Conservation (phyloP, 352 stramenopile genomes). For the Peronospora farinosa region DNA sequence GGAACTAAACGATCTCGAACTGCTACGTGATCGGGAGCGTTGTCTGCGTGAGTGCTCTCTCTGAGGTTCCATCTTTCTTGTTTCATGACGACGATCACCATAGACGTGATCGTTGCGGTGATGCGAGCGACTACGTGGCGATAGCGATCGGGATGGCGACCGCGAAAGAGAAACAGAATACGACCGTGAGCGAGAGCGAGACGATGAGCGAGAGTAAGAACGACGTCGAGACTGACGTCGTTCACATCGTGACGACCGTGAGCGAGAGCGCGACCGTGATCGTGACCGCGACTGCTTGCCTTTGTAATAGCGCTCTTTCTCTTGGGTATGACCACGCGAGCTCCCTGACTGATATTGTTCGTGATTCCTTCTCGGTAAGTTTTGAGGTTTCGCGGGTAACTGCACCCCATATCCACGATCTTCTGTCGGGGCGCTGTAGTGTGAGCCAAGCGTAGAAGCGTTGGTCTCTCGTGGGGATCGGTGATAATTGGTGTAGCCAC, state of each 20-base stretch:
- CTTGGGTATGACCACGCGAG: not conserved
- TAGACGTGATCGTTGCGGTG: slow-evolving; percentile 25
- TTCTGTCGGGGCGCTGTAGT: slow-evolving; percentile 9
- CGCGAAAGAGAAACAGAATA: slow-evolving; percentile 28
- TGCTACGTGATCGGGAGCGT: slow-evolving; percentile 29
- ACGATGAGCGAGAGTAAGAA: slow-evolving; percentile 35
- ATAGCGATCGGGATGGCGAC: slow-evolving; percentile 21
- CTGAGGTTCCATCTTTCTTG: slow-evolving; percentile 15
- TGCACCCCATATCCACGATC: slow-evolving; percentile 21
- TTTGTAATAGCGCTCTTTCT: slow-evolving; percentile 21
- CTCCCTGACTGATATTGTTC: slow-evolving; percentile 10
- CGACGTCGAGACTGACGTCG: slow-evolving; percentile 25
- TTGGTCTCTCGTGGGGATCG: slow-evolving; percentile 5
- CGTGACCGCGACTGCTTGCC: slow-evolving; percentile 13
- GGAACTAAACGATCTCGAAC: slow-evolving; percentile 39
- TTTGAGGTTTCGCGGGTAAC: slow-evolving; percentile 4
- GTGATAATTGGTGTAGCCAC: slow-evolving; percentile 13
- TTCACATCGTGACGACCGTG: slow-evolving; percentile 27
- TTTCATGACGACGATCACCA: slow-evolving; percentile 11
- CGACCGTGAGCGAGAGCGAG: slow-evolving; percentile 39
- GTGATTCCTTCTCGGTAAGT: slow-evolving; percentile 4
- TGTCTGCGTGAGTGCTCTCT: slow-evolving; percentile 20
- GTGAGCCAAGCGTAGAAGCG: not conserved
- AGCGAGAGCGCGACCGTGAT: slow-evolving; percentile 35
- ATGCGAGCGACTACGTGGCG: slow-evolving; percentile 15